Conservation (phyloP, 2,329 filamentous ascomycete genomes). For the Epichloe gansuensis region DNA sequence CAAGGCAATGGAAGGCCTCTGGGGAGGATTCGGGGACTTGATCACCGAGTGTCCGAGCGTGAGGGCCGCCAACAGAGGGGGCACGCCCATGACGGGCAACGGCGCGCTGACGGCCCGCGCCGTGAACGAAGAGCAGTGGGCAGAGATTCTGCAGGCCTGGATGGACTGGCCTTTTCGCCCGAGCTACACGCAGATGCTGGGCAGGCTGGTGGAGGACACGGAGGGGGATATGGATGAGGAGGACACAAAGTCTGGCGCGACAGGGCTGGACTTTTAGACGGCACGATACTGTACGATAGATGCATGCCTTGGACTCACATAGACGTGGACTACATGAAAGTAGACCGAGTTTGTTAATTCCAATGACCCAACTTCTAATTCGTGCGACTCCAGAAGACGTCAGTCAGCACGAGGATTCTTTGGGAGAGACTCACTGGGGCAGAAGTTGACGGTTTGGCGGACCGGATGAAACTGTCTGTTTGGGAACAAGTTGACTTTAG, state of each 20-base stretch:
- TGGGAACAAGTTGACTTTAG: neutral
- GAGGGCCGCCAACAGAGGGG: slow-evolving; percentile 34
- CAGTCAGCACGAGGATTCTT: neutral
- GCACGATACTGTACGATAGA: no score
- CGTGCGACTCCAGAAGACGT: no score
- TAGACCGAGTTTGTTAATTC: no score
- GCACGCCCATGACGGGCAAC: slow-evolving; percentile 24
- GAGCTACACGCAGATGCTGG: slow-evolving; percentile 33
- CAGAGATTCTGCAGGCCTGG: slow-evolving; percentile 46
- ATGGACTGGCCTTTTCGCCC: slow-evolving; percentile 54
- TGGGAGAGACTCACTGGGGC: no score
- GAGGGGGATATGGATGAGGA: slow-evolving; percentile 14
- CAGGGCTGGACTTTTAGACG: slow-evolving; percentile 1
- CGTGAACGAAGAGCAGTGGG: slow-evolving; percentile 41
- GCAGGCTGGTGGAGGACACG: slow-evolving; percentile 22
- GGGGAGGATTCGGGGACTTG: slow-evolving; percentile 45
- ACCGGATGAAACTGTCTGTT: neutral
- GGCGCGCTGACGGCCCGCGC: slow-evolving; percentile 32
- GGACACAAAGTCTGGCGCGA: slow-evolving; percentile 11
- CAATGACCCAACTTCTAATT: no score
- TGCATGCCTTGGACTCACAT: no score
- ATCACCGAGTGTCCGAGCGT: slow-evolving; percentile 35
- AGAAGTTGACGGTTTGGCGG: no score
- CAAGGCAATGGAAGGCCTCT: slow-evolving; percentile 37
- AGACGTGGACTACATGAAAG: no score